phyloP scores from a whole-genome alignment of 2,329 filamentous ascomycete genomes.

The Pleoardoris graminearum region DNA sequence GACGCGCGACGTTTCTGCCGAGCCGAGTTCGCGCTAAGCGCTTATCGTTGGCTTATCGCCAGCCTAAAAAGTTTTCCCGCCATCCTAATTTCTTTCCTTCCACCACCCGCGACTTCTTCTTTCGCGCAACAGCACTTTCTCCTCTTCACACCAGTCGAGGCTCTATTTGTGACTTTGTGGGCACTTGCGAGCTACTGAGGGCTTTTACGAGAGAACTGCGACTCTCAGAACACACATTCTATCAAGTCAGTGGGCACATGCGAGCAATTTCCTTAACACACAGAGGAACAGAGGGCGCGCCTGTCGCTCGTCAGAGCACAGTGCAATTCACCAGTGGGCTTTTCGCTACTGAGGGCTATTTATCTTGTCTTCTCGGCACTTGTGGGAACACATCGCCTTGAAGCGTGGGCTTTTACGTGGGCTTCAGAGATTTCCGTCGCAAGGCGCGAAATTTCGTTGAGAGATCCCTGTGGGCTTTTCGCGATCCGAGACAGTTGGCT shows the following conservation, averaged over 20 bases:
- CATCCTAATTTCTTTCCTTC: conserved; percentile 11
- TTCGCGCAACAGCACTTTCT: conserved; percentile 19
- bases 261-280: conserved; percentile 46
- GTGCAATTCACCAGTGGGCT: conserved; percentile 46
- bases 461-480: conserved; percentile 50
- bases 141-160: conserved; percentile 27
- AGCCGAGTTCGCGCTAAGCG: not conserved
- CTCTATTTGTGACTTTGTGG: conserved; percentile 36
- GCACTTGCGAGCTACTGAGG: conserved; percentile 43
- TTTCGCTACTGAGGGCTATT: conserved; percentile 47
- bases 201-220: conserved; percentile 25
- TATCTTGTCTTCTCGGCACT: conserved; percentile 51
- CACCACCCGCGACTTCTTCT: conserved; percentile 21
- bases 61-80: conserved; percentile 9
- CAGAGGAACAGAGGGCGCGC: conserved; percentile 36
- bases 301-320: conserved; percentile 43
- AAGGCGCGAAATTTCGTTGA: conserved; percentile 37
- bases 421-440: conserved; percentile 48
- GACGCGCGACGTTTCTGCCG: conserved; percentile 5
- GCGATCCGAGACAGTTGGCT: conserved; percentile 47
- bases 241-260: conserved; percentile 48
- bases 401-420: conserved; percentile 52
- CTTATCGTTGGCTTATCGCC: conserved; percentile 1
- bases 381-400: conserved; percentile 59
- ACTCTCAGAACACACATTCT: conserved; percentile 30